Percentiles rank a stretch among this genome's conserved stretches.
Evolutionary conservation across 106 monocot genomes (phyloP).

Genomic region (Narthecium ossifragum): DNA sequence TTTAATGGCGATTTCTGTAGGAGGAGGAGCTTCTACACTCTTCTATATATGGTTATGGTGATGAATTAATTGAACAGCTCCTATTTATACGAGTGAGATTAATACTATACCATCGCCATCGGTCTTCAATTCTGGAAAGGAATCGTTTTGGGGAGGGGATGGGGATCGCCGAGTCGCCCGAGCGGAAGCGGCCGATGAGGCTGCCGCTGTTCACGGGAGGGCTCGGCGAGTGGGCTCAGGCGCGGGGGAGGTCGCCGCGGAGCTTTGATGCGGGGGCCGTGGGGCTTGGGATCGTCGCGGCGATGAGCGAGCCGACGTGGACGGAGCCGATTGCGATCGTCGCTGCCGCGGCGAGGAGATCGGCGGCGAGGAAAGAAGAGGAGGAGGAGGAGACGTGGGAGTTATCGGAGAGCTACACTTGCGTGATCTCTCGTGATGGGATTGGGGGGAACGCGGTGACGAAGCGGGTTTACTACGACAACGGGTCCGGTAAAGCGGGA

Average conservation of each 20-base stretch:
- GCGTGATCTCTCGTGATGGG: slow-evolving; percentile 36
- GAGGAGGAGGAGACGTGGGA: slow-evolving; percentile 9
- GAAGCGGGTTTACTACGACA: slow-evolving; percentile 36
- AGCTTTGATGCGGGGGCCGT: slow-evolving; percentile 21
- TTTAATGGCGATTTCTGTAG: too few species aligned
- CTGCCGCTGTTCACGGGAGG: too few species aligned
- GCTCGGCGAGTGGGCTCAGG: too few species aligned
- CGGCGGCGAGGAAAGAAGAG: background rate
- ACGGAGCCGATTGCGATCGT: slow-evolving; percentile 31
- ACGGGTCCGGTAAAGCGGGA: slow-evolving; percentile 2
- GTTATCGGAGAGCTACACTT: slow-evolving; percentile 50
- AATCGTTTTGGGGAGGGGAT: too few species aligned
- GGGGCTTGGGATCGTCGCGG: slow-evolving; percentile 38
- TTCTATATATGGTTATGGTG: too few species aligned
- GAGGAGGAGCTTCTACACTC: too few species aligned
- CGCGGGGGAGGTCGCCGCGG: slow-evolving; percentile 1
- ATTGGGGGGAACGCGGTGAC: slow-evolving; percentile 24
- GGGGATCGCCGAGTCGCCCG: background rate
- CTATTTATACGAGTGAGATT: too few species aligned
- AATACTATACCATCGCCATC: too few species aligned
- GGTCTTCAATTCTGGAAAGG: too few species aligned
- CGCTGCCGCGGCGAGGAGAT: background rate
- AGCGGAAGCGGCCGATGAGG: background rate
- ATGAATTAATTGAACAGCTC: too few species aligned
- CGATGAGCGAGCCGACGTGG: slow-evolving; percentile 13